Base-by-base conservation (phyloP, 2,329 filamentous ascomycete genomes). In the Nemania bipapillata region DNA sequence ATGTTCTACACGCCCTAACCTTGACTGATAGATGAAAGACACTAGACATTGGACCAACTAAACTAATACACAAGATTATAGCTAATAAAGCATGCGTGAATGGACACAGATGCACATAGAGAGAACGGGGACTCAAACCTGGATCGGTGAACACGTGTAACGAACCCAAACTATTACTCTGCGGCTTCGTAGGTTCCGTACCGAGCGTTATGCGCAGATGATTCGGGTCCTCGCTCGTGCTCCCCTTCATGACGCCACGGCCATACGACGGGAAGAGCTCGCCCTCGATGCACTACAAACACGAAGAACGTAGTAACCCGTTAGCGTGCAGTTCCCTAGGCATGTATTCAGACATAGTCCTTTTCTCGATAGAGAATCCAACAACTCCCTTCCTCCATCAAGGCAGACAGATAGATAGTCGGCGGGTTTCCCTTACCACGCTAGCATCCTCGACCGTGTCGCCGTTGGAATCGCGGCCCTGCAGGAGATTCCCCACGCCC, bases 81-180 rank as follows among this genome's bases (percentile, higher is more conserved):
- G 24, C 26, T 24, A 7, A 37, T 15, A 28, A 50, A 49, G 32
- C 20, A 17, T 32, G 15, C 20, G 37, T 9, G 6, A 61, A 42
- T 17, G 24, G n/a, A 35, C 9, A 30, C 8, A 20, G 42, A 40
- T 6, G 42, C 15, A 15, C 5, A 30, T 42, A 57, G n/a, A 42
- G 11, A 20, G 7, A 50, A 12, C 3, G 7, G 47, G 20, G 45
- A 4, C 4, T 4, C 61, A 28, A 32, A 68, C 66, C 66, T 65
- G 56, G 61, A 8, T 68, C 66, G 1, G 61, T 56, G 28, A 68
- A 68, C 2, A 68, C n/a, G 15, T 12, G 2, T 20, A 68, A 32
- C 4, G 42, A 15, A 4, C 9, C 50, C 1, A 63, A 0, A 24
- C n/a, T 49, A 2, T 22, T 8, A 49, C 22, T 17, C 2, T 15